Conservation (phyloP, 371 early-diverging fungal species). For the Capillidium rhysosporum region DNA sequence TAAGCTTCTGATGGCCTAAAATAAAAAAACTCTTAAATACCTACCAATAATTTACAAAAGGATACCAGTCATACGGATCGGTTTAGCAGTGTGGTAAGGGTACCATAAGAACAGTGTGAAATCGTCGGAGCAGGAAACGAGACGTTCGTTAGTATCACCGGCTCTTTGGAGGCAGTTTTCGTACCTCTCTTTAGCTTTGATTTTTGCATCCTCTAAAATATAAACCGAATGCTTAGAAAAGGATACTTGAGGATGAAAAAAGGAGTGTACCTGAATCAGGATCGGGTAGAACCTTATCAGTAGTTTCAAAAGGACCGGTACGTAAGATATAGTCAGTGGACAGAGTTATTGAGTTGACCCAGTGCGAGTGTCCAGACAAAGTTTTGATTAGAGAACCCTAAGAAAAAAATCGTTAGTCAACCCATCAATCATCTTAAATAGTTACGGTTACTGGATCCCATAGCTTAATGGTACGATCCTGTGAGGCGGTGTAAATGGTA, state of each 20-base stretch:
- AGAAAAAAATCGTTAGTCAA: neutral
- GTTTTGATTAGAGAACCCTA: conserved; percentile 68
- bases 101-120: conserved; percentile 94
- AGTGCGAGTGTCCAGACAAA: conserved; percentile 80
- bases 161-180: conserved; percentile 23
- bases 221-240: neutral
- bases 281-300: conserved; percentile 29
- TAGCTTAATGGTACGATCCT: conserved; percentile 84
- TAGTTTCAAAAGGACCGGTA: conserved; percentile 81
- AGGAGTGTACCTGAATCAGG: conserved; percentile 27
- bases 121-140: conserved; percentile 91
- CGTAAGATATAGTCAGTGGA: conserved; percentile 77
- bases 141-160: conserved; percentile 46
- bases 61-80: conserved; percentile 58
- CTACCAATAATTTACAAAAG: neutral
- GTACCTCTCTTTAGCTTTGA: conserved; percentile 58
- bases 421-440: conserved; percentile 7
- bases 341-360: conserved; percentile 82
- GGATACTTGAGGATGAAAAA: no score
- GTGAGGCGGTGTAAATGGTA: conserved; percentile 71
- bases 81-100: conserved; percentile 60
- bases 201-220: conserved; percentile 23
- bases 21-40: conserved; percentile 1
- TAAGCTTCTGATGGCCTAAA: conserved; percentile 80
- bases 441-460: conserved; percentile 46